Conservation (phyloP, 192 early-diverging fungal species). For the Coemansia sp. region DNA sequence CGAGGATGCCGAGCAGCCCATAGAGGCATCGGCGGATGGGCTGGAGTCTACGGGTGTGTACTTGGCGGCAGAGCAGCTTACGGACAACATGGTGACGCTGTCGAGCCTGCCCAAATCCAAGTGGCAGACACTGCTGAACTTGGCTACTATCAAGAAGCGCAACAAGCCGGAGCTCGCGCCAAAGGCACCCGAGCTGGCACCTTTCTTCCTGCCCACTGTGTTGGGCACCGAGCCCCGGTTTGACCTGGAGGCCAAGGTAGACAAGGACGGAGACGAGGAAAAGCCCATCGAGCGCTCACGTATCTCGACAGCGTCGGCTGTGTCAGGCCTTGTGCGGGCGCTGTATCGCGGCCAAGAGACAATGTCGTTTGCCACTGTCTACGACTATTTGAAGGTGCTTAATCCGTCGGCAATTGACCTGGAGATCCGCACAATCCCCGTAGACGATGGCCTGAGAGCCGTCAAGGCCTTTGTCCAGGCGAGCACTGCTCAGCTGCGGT, state of each 20-base stretch:
- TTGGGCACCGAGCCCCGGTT: constrained; percentile 70
- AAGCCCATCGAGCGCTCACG: constrained; percentile 42
- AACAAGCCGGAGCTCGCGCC: constrained; percentile 88
- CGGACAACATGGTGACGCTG: constrained; percentile 83
- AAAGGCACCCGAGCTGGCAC: constrained; percentile 84
- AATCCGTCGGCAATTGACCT: constrained; percentile 82
- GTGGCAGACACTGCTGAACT: constrained; percentile 88
- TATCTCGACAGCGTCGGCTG: constrained; percentile 60
- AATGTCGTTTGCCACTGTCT: constrained; percentile 52
- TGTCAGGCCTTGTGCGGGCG: constrained; percentile 58
- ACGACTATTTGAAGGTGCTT: constrained; percentile 70
- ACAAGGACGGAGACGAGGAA: constrained; percentile 40
- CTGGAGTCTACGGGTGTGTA: constrained; percentile 15
- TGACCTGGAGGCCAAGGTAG: constrained; percentile 39
- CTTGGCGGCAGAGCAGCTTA: constrained; percentile 57
- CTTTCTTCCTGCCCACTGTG: constrained; percentile 90
- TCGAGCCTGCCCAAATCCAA: constrained; percentile 76
- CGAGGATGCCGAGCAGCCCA: constrained; percentile 31
- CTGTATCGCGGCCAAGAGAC: constrained; percentile 31
- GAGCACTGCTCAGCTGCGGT: constrained; percentile 56
- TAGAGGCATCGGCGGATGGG: constrained; percentile 1
- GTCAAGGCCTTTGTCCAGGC: constrained; percentile 68
- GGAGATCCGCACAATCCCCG: constrained; percentile 74
- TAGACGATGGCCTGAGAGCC: constrained; percentile 63
- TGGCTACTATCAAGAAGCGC: constrained; percentile 90